Percentiles rank a stretch among this genome's conserved stretches.
Conservation (phyloP, 805 yeast species). For the Barnettozyma botsteinii region DNA sequence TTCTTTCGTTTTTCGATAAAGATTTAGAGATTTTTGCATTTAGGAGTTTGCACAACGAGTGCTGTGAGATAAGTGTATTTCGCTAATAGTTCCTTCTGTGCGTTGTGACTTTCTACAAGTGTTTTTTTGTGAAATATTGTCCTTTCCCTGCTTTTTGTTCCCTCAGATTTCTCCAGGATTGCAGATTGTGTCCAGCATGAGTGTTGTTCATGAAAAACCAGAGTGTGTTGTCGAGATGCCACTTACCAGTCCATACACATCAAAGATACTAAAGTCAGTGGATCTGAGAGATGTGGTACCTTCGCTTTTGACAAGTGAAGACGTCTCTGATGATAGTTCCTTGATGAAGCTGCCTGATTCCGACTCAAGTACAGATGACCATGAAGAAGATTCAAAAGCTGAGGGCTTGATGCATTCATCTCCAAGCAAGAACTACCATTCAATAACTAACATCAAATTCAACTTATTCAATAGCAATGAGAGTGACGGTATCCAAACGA, state of each 20-base stretch:
- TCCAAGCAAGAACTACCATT: not conserved
- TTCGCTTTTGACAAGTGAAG: slow-evolving; percentile 1
- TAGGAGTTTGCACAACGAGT: too few species aligned
- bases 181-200: too few species aligned
- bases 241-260: not conserved
- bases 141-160: too few species aligned
- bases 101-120: too few species aligned
- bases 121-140: too few species aligned
- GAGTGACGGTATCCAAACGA: too few species aligned
- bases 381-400: slow-evolving; percentile 8
- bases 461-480: not conserved
- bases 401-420: slow-evolving; percentile 13
- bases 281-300: not conserved
- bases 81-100: too few species aligned
- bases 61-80: too few species aligned
- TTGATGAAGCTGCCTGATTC: slow-evolving; percentile 1
- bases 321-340: slow-evolving; percentile 8
- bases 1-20: not conserved
- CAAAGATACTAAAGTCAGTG: not conserved
- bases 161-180: too few species aligned
- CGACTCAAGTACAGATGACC: not conserved
- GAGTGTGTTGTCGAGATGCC: not conserved
- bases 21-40: too few species aligned
- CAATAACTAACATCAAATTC: not conserved
- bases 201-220: not conserved